A percentile compares a stretch with the other conserved stretches of the same genome.
Evolutionary conservation across 192 early-diverging fungal genomes (phyloP).

Genomic region (Backusella macrospora): DNA sequence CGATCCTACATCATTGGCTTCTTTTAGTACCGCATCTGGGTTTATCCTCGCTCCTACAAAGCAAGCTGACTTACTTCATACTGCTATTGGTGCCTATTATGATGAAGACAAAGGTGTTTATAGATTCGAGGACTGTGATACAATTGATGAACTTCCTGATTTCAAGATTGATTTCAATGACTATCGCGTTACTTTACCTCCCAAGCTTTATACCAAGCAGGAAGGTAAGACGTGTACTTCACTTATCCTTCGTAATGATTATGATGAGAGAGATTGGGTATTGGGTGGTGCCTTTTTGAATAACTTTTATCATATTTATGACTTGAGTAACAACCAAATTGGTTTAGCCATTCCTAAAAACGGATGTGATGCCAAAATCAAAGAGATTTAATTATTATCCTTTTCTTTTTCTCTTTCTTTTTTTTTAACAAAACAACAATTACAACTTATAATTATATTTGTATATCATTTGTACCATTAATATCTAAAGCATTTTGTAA

Average conservation of each 20-base stretch:
- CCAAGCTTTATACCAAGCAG: slow-evolving; percentile 15
- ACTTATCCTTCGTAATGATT: slow-evolving; percentile 17
- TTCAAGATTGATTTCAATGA: slow-evolving; percentile 24
- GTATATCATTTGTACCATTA: slow-evolving; percentile 11
- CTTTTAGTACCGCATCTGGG: slow-evolving; percentile 25
- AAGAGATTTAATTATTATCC: background rate
- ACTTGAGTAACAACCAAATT: slow-evolving; percentile 24
- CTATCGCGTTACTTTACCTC: slow-evolving; percentile 26
- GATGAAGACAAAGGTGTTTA: slow-evolving; percentile 16
- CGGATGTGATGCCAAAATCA: slow-evolving; percentile 27
- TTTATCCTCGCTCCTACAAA: slow-evolving; percentile 30
- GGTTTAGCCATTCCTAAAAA: slow-evolving; percentile 33
- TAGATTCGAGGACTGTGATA: slow-evolving; percentile 18
- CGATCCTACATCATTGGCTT: slow-evolving; percentile 25
- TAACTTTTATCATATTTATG: slow-evolving; percentile 38
- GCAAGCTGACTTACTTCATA: slow-evolving; percentile 28
- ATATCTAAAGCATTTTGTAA: background rate
- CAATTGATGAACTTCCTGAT: slow-evolving; percentile 21
- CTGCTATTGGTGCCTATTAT: slow-evolving; percentile 28
- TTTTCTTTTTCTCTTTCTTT: background rate
- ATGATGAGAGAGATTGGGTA: slow-evolving; percentile 27
- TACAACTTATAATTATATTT: background rate
- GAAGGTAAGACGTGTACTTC: slow-evolving; percentile 20
- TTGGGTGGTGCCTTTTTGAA: slow-evolving; percentile 35
- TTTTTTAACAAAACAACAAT: too few species aligned